These are phyloP conservation scores for Cladophialophora yegresii DNA, from an alignment of 2,329 filamentous ascomycete species.

Conservation along the genomic window DNA sequence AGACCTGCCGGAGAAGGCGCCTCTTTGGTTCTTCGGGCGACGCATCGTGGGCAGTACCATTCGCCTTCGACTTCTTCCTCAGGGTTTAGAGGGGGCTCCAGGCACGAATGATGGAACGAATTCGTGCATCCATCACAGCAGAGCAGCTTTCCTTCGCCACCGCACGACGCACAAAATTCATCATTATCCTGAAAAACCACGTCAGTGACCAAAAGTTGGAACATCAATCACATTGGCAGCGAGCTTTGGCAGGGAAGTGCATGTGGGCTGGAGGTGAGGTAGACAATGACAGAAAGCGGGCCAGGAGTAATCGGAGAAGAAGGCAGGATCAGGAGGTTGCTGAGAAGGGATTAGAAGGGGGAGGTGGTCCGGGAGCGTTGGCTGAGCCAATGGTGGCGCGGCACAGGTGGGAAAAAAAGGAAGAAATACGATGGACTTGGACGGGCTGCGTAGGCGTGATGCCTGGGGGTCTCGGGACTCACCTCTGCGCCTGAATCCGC, in stretches of 20 bases:
- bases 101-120: constrained; percentile 86
- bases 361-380: constrained; percentile 10
- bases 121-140: constrained; percentile 92
- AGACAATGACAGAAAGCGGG: constrained; percentile 5
- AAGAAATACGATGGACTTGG: constrained; percentile 18
- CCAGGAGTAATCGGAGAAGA: constrained; percentile 1
- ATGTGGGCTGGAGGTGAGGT: neutral
- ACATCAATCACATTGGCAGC: constrained; percentile 25
- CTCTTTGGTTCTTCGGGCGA: constrained; percentile 47
- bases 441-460: constrained; percentile 10
- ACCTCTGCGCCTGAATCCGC: constrained; percentile 50
- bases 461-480: constrained; percentile 39
- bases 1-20: constrained; percentile 48
- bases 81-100: constrained; percentile 74
- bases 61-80: constrained; percentile 66
- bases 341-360: constrained; percentile 12
- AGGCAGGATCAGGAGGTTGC: constrained; percentile 7
- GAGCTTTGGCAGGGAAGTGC: neutral
- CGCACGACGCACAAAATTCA: constrained; percentile 85
- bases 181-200: constrained; percentile 67
- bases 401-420: constrained; percentile 17
- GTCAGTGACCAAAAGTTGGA: constrained; percentile 25
- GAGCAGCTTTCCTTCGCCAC: constrained; percentile 78
- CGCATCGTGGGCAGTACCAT: constrained; percentile 81
- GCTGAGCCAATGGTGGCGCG: constrained; percentile 23